A percentile compares a stretch with the other conserved stretches of the same genome.
Evolutionary conservation across 805 yeast species (phyloP).

Genomic region (Kuraishia ogatae): DNA sequence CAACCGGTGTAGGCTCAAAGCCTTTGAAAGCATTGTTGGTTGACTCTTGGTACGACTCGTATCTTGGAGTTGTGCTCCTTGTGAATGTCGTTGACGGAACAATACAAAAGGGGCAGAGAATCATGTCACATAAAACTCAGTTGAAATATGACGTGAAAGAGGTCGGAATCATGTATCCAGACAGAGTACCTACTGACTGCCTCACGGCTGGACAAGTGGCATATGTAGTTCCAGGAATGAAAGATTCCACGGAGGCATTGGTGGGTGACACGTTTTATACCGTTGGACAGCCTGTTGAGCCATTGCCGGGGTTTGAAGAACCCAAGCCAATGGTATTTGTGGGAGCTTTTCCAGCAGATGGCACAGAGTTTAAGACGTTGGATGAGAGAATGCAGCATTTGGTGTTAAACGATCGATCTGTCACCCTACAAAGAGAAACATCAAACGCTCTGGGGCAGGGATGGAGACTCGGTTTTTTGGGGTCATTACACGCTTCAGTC

Average conservation of each 20-base stretch:
- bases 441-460: constrained; percentile 95
- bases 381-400: constrained; percentile 86
- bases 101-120: constrained; percentile 63
- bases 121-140: constrained; percentile 70
- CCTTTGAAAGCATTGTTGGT: constrained; percentile 74
- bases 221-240: constrained; percentile 92
- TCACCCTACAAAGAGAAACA: constrained; percentile 80
- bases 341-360: constrained; percentile 97
- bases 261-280: constrained; percentile 87
- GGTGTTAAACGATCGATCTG: constrained; percentile 88
- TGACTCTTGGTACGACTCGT: constrained; percentile 97
- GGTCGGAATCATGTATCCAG: constrained; percentile 94
- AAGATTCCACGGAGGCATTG: constrained; percentile 73
- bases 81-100: constrained; percentile 81
- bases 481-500: constrained; percentile 91
- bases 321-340: constrained; percentile 98
- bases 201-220: constrained; percentile 91
- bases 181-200: constrained; percentile 52
- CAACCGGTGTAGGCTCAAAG: constrained; percentile 41
- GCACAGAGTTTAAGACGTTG: constrained; percentile 77
- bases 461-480: constrained; percentile 93
- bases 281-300: constrained; percentile 49
- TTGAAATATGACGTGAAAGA: constrained; percentile 82
- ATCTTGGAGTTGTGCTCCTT: constrained; percentile 81
- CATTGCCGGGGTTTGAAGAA: constrained; percentile 92